phyloP scores from a whole-genome alignment of 1,284 basidiomycete species.

The Cryptococcus amylolentus region DNA sequence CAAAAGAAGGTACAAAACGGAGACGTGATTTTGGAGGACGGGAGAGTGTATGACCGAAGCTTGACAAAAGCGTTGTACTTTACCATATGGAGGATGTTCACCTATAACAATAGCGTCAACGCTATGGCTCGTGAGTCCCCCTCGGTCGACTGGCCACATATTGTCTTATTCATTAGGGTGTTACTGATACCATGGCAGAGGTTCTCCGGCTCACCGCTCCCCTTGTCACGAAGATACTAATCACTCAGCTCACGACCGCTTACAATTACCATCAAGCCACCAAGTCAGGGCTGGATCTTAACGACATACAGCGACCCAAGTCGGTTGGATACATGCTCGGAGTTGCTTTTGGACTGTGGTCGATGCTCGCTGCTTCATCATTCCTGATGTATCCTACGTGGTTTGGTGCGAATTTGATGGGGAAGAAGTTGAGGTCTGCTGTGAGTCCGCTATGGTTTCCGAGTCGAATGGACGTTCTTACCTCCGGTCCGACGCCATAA shows the following conservation, averaged over 20 bases:
- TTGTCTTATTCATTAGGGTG: background rate
- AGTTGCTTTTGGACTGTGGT: conserved; percentile 14
- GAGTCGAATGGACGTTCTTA: background rate
- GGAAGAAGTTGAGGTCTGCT: conserved; percentile 5
- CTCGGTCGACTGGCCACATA: background rate
- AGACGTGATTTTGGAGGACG: conserved; percentile 12
- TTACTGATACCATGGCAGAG: background rate
- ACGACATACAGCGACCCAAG: background rate
- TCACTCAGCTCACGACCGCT: conserved; percentile 13
- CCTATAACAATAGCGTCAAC: background rate
- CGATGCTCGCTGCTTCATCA: conserved; percentile 7
- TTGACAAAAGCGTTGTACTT: conserved; percentile 52
- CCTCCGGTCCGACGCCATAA: background rate
- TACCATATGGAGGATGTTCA: background rate
- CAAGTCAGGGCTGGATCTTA: background rate
- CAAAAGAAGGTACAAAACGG: conserved; percentile 12
- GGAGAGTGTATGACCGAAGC: conserved; percentile 56
- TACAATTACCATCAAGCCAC: conserved; percentile 11
- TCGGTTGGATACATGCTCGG: conserved; percentile 16
- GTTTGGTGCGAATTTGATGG: conserved; percentile 5
- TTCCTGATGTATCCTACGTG: conserved; percentile 10
- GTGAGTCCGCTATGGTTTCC: background rate
- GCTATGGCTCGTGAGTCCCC: conserved; percentile 1
- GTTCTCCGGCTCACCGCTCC: conserved; percentile 14
- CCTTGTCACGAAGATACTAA: conserved; percentile 14